A percentile compares a stretch with the other conserved stretches of the same genome.
These are phyloP conservation scores for Triadica sebifera DNA, from an alignment of 345 rosid genomes.

Conservation along the genomic window DNA sequence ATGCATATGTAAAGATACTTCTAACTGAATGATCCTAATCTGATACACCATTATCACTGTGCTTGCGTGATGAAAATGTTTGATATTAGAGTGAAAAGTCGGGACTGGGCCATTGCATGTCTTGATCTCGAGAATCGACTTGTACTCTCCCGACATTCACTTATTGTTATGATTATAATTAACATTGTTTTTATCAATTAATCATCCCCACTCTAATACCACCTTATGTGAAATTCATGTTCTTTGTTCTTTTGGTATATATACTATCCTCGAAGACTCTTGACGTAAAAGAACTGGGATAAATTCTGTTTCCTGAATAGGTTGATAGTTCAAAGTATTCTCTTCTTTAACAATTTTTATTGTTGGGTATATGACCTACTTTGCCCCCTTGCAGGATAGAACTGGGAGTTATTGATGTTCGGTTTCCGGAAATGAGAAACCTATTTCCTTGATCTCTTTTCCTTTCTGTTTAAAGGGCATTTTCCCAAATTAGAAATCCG, in stretches of 20 bases:
- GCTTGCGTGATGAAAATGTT: constrained; percentile 7
- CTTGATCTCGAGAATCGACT: background rate
- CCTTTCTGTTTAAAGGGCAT: background rate
- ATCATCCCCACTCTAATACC: background rate
- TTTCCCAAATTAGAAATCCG: constrained; percentile 2
- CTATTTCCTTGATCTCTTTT: no score
- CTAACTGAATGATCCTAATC: constrained; percentile 1
- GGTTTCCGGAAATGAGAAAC: no score
- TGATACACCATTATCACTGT: background rate
- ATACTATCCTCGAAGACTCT: background rate
- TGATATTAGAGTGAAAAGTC: background rate
- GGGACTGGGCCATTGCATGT: constrained; percentile 5
- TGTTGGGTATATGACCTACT: background rate
- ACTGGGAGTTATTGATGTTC: no score
- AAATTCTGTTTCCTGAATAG: background rate
- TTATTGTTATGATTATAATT: background rate
- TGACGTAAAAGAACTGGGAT: background rate
- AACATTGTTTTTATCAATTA: background rate
- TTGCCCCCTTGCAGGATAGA: background rate
- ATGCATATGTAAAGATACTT: constrained; percentile 18
- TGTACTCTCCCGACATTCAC: background rate
- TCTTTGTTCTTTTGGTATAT: constrained; percentile 9
- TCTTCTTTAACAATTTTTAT: background rate
- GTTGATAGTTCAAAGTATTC: no score
- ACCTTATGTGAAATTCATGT: background rate